These are phyloP conservation scores for Sphaceloma murrayae DNA, from an alignment of 2,329 filamentous ascomycete species.

Conservation along the genomic window DNA sequence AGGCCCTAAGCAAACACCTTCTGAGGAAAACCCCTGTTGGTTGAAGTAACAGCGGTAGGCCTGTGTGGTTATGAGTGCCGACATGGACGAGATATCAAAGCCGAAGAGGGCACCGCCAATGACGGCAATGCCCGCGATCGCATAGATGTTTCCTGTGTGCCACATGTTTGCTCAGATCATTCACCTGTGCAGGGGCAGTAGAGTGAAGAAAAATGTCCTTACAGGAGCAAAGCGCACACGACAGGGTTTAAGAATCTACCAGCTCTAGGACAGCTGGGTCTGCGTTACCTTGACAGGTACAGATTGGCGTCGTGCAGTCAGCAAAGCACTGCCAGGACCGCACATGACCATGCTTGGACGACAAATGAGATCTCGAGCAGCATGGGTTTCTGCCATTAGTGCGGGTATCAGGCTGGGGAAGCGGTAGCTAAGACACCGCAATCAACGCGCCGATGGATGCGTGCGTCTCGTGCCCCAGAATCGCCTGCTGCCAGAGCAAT, in stretches of 20 bases:
- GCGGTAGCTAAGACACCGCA: conserved; percentile 4
- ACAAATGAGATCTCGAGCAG: background rate
- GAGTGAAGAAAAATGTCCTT: background rate
- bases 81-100: conserved; percentile 71
- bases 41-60: conserved; percentile 65
- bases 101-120: conserved; percentile 58
- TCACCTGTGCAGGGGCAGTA: background rate
- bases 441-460: background rate
- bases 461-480: background rate
- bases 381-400: background rate
- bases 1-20: conserved; percentile 44
- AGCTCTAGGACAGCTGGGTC: background rate
- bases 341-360: background rate
- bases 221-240: background rate
- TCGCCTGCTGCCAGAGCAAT: too few species aligned
- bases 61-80: conserved; percentile 50
- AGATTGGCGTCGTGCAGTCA: background rate
- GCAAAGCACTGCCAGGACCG: background rate
- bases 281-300: conserved; percentile 6
- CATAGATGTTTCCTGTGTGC: conserved; percentile 48
- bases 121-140: conserved; percentile 45
- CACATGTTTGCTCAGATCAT: conserved; percentile 25
- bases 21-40: conserved; percentile 38
- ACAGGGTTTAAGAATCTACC: conserved; percentile 9
- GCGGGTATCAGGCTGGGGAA: conserved; percentile 10